phyloP scores from a whole-genome alignment of 805 yeast species.

The Brettanomyces custersianus region DNA sequence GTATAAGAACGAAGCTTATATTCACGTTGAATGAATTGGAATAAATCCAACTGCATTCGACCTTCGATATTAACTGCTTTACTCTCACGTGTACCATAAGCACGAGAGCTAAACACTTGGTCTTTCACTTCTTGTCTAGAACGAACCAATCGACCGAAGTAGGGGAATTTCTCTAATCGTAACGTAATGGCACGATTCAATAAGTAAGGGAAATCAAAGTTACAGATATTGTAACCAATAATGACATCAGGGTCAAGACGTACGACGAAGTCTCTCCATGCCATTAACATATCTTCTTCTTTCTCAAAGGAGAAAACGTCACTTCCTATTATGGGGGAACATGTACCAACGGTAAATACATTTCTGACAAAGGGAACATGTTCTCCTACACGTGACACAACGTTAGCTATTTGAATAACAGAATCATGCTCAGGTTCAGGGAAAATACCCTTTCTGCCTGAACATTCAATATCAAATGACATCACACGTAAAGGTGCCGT shows the following conservation, averaged over 20 bases:
- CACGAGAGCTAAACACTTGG: slow-evolving; percentile 82
- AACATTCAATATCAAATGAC: slow-evolving; percentile 97
- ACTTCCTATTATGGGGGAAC: slow-evolving; percentile 90
- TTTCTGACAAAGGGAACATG: slow-evolving; percentile 85
- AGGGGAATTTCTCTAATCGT: slow-evolving; percentile 61
- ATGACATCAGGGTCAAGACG: slow-evolving; percentile 91
- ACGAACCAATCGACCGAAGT: slow-evolving; percentile 65
- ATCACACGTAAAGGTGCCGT: slow-evolving; percentile 90
- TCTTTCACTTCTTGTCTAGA: slow-evolving; percentile 74
- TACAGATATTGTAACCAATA: slow-evolving; percentile 91
- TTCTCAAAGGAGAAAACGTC: slow-evolving; percentile 68
- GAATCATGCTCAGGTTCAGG: slow-evolving; percentile 94
- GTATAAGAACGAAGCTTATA: slow-evolving; percentile 92
- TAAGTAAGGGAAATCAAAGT: slow-evolving; percentile 91
- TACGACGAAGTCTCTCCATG: slow-evolving; percentile 81
- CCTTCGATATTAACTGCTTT: slow-evolving; percentile 92
- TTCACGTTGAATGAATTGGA: slow-evolving; percentile 91
- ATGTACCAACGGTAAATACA: slow-evolving; percentile 87
- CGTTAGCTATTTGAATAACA: slow-evolving; percentile 95
- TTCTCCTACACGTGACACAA: slow-evolving; percentile 78
- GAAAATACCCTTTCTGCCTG: slow-evolving; percentile 93
- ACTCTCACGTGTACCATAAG: slow-evolving; percentile 92
- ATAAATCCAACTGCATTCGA: slow-evolving; percentile 85
- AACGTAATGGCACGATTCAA: slow-evolving; percentile 79
- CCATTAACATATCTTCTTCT: slow-evolving; percentile 75